A percentile compares a stretch with the other conserved stretches of the same genome.
Evolutionary conservation across 805 yeast species (phyloP).

Genomic region (Kluyveromyces nonfermentans): DNA sequence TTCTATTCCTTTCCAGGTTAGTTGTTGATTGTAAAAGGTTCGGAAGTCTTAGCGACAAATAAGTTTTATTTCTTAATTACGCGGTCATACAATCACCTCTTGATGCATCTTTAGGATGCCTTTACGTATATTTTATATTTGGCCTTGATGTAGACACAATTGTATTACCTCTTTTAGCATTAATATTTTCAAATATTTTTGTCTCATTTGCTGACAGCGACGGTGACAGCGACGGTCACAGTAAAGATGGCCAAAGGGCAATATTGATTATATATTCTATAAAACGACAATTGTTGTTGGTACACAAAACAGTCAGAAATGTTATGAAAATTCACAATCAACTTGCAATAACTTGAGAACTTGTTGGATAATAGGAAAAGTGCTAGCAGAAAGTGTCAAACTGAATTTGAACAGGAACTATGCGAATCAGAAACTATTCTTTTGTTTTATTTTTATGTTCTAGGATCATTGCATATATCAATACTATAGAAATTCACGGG

Average conservation of each 20-base stretch:
- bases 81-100: not conserved
- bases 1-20: no score
- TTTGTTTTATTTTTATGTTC: not conserved
- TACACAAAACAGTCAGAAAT: not conserved
- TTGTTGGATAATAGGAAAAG: not conserved
- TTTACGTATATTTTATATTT: no score
- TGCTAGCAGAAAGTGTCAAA: not conserved
- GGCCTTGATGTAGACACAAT: not conserved
- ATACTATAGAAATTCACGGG: constrained; percentile 63
- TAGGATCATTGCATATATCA: constrained; percentile 24
- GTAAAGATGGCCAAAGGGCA: no score
- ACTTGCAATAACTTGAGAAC: not conserved
- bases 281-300: not conserved
- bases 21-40: not conserved
- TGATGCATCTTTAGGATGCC: not conserved
- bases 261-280: no score
- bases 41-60: not conserved
- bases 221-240: no score
- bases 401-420: not conserved
- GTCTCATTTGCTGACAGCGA: no score
- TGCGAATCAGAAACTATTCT: not conserved
- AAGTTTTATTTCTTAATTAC: not conserved
- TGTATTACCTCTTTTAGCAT: not conserved
- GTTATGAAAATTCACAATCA: no score
- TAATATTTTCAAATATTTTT: no score